A percentile compares a stretch with the other conserved stretches of the same genome.
Evolutionary conservation across 768 basidiomycete genomes (phyloP).

Genomic region (Pleurotus citrinopileatus): DNA sequence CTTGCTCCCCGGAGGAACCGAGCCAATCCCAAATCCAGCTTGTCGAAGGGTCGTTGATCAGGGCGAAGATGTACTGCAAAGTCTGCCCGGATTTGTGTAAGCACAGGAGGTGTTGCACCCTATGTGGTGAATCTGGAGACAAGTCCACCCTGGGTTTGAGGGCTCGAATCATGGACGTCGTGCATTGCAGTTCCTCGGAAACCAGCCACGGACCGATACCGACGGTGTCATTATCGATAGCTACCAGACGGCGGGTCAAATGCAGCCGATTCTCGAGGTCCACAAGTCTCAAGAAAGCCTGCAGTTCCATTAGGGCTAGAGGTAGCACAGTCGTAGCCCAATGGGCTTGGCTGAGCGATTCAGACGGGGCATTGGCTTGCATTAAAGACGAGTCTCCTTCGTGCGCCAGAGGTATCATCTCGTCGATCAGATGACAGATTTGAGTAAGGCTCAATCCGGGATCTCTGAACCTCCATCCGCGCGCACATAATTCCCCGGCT

Average conservation of each 20-base stretch:
- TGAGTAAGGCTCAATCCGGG: slow-evolving; percentile 25
- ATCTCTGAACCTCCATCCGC: slow-evolving; percentile 5
- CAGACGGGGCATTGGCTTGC: neutral
- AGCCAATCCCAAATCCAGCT: slow-evolving; percentile 2
- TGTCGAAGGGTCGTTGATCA: slow-evolving; percentile 38
- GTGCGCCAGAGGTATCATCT: slow-evolving; percentile 43
- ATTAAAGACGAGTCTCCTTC: neutral
- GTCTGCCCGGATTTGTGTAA: slow-evolving; percentile 21
- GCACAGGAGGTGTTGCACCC: slow-evolving; percentile 48
- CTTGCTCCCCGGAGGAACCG: slow-evolving; percentile 25
- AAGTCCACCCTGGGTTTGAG: neutral
- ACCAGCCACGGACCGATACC: slow-evolving; percentile 72
- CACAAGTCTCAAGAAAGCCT: slow-evolving; percentile 52
- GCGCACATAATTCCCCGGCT: neutral
- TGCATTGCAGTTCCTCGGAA: slow-evolving; percentile 52
- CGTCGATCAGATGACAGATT: slow-evolving; percentile 53
- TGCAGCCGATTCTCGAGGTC: slow-evolving; percentile 53
- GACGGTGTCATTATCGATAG: slow-evolving; percentile 52
- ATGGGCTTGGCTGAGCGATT: too few relatives aligned
- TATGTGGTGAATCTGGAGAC: slow-evolving; percentile 29
- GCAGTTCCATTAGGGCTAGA: slow-evolving; percentile 50
- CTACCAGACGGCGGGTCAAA: slow-evolving; percentile 52
- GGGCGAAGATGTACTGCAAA: slow-evolving; percentile 46
- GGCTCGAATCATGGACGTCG: neutral
- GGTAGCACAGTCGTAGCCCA: slow-evolving; percentile 61